A percentile compares a stretch with the other conserved stretches of the same genome.
phyloP scores from a whole-genome alignment of 495 filamentous ascomycete species.

The Tuber melanosporum region DNA sequence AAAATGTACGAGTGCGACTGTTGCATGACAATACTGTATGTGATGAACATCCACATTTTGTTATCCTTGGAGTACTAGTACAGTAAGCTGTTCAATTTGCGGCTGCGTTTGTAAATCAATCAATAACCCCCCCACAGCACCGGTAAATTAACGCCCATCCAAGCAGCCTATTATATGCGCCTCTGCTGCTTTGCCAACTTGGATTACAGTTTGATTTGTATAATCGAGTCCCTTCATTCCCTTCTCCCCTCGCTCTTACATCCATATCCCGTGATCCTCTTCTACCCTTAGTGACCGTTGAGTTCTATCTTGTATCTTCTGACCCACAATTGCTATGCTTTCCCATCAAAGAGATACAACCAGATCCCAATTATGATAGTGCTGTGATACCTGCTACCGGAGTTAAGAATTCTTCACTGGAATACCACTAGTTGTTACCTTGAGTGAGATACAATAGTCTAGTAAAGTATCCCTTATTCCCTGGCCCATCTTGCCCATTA shows the following conservation, averaged over 20 bases:
- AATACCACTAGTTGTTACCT: neutral
- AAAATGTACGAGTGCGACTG: neutral
- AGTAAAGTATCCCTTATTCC: conserved; percentile 2
- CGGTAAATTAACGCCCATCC: neutral
- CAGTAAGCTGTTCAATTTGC: neutral
- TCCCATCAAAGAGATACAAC: neutral
- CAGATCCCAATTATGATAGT: neutral
- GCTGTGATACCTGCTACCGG: neutral
- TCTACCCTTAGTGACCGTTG: neutral
- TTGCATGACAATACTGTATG: neutral
- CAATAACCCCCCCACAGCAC: neutral
- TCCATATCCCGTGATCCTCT: neutral
- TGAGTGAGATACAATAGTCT: neutral
- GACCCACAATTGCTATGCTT: neutral
- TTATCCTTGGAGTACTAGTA: neutral
- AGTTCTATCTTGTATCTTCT: neutral
- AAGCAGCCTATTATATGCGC: neutral
- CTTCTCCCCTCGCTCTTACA: neutral
- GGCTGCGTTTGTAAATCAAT: neutral
- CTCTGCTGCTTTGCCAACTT: neutral
- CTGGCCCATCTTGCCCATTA: neutral
- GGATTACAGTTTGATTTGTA: neutral
- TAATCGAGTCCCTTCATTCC: neutral
- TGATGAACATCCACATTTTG: neutral
- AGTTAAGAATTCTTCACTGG: neutral